phyloP scores from a whole-genome alignment of 129 eudicot genomes.

The Flaveria bidentis region DNA sequence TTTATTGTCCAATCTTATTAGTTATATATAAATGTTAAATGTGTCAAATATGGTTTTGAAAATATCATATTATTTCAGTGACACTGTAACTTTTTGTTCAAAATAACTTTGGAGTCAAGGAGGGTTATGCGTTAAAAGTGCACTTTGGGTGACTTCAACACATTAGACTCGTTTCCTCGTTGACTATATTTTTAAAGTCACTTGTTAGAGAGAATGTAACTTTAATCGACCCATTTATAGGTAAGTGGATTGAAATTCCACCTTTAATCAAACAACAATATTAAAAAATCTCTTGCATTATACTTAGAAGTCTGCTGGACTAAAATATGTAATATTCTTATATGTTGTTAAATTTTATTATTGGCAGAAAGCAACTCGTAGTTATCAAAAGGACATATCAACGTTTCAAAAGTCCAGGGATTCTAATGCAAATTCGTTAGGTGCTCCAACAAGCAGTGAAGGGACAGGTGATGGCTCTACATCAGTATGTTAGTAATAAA shows the following conservation, averaged over 20 bases:
- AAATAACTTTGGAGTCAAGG: not conserved
- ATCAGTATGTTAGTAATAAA: not conserved
- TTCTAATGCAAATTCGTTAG: conserved; percentile 44
- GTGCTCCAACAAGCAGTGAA: conserved; percentile 42
- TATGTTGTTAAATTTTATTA: not conserved
- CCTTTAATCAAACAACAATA: not conserved
- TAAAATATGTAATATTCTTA: conserved; percentile 14
- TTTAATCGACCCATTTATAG: not conserved
- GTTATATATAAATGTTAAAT: not conserved
- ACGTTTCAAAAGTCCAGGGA: conserved; percentile 18
- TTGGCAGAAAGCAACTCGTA: conserved; percentile 85
- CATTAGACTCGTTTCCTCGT: not conserved
- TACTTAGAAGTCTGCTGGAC: conserved; percentile 1
- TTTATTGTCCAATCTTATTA: not conserved
- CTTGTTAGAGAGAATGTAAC: not conserved
- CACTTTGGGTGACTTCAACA: not conserved
- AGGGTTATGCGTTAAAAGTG: not conserved
- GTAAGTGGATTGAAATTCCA: not conserved
- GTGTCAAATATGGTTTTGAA: not conserved
- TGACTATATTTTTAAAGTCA: not conserved
- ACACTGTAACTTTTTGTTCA: not conserved
- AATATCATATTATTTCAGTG: not conserved
- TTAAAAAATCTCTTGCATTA: conserved; percentile 1
- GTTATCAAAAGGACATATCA: conserved; percentile 83
- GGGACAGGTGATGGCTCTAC: conserved; percentile 45